Conservation (phyloP, 352 stramenopile species). For the Thalassiosira exigua region DNA sequence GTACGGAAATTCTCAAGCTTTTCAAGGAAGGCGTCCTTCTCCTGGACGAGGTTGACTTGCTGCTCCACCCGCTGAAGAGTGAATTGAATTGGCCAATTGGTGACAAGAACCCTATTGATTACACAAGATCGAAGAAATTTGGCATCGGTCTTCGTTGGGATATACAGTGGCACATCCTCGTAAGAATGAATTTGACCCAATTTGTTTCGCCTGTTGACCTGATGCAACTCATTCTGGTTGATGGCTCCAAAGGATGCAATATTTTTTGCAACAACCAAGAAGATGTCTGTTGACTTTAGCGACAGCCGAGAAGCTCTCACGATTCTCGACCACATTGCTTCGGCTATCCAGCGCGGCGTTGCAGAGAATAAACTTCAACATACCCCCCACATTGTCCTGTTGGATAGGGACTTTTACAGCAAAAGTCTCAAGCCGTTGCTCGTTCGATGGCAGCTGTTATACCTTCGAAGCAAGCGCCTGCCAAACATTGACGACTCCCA, state of each 20-base stretch:
- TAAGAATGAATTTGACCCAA: slow-evolving; percentile 24
- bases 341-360: slow-evolving; percentile 90
- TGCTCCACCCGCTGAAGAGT: slow-evolving; percentile 91
- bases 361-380: slow-evolving; percentile 92
- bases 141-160: slow-evolving; percentile 89
- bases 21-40: slow-evolving; percentile 87
- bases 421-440: slow-evolving; percentile 92
- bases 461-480: slow-evolving; percentile 94
- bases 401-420: slow-evolving; percentile 96
- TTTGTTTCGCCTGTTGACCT: not conserved
- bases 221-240: not conserved
- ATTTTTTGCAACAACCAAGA: slow-evolving; percentile 87
- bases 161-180: slow-evolving; percentile 92
- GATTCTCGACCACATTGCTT: slow-evolving; percentile 89
- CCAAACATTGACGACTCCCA: slow-evolving; percentile 87
- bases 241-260: slow-evolving; percentile 90
- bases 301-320: slow-evolving; percentile 86
- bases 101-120: slow-evolving; percentile 90
- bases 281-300: slow-evolving; percentile 89
- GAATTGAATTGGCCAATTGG: slow-evolving; percentile 92
- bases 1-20: slow-evolving; percentile 87
- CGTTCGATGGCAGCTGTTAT: slow-evolving; percentile 90
- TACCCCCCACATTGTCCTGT: slow-evolving; percentile 96
- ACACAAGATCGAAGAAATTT: slow-evolving; percentile 87
- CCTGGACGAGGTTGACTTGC: slow-evolving; percentile 91